Evolutionary conservation across 2,329 filamentous ascomycete species (phyloP), one percentile per base, ranked within the genome.

Genomic region (Thielaviopsis populi): DNA sequence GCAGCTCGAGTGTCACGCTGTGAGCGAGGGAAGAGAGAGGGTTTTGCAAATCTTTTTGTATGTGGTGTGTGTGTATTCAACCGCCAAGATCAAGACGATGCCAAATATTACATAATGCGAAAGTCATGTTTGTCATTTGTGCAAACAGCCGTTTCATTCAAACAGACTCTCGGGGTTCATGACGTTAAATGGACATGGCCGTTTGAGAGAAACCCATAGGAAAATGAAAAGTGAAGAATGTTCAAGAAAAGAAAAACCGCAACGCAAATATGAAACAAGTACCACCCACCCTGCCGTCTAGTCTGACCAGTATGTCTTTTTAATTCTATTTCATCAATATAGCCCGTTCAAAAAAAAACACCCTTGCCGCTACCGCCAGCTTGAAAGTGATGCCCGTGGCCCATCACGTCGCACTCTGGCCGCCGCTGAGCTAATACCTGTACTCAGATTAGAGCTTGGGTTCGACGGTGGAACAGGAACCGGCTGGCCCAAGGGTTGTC

Each of bases 401-500:
- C 59, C 59, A 61, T 61, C 41, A 30, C 59, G 41, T 22, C 41
- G 59, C 11, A 37, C n/a, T 30, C 42, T 43, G 10, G 59, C 27
- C 3, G 59, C 59, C n/a, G 27, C 41, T 33, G 40, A n/a, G 13
- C 40, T 46, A 27, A 46, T 30, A 3, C 24, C 40, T 11, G 24
- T 42, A 8, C 41, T 41, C 3, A 37, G 1, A 42, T 30, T 17
- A n/a, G 50, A 56, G 27, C 7, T n/a, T 5, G 13, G 3, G 2
- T 6, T 24, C 13, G 61, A 40, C 11, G 43, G 7, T 3, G 30
- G 61, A 10, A 24, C 15, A 27, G 43, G 37, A 50, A 50, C 30
- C 7, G 41, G 56, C 7, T 58, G 62, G 10, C 54, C 56, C n/a
- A 42, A 17, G n/a, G 62, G 43, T 30, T 64, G 56, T 33, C 46